Conservation (phyloP, 1,284 basidiomycete genomes). For the Inonotus hispidus region DNA sequence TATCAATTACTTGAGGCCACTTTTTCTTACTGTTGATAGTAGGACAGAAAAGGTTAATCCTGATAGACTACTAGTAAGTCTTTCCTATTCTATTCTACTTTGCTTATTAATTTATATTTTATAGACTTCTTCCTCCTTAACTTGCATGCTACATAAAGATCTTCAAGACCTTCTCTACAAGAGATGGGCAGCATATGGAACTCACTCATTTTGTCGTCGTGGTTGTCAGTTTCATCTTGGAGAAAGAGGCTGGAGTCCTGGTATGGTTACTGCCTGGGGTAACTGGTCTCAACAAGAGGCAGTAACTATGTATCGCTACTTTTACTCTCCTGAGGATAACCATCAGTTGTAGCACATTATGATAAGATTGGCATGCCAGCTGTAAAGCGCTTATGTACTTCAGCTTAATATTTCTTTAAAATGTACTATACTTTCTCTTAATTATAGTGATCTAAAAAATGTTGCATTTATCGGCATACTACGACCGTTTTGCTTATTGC, state of each 20-base stretch:
- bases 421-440: not conserved
- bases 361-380: slow-evolving; percentile 5
- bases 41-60: not conserved
- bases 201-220: slow-evolving; percentile 24
- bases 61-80: not conserved
- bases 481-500: no score
- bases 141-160: slow-evolving; percentile 17
- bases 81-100: not conserved
- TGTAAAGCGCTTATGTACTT: not conserved
- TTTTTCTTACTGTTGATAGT: not conserved
- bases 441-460: no score
- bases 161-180: slow-evolving; percentile 22
- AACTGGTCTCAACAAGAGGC: slow-evolving; percentile 24
- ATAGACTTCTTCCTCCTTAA: not conserved
- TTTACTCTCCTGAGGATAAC: slow-evolving; percentile 26
- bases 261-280: slow-evolving; percentile 24
- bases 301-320: slow-evolving; percentile 25
- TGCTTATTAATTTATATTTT: not conserved
- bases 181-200: slow-evolving; percentile 23
- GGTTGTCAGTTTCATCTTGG: slow-evolving; percentile 24
- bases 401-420: not conserved
- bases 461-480: no score
- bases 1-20: not conserved
- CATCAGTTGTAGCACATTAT: slow-evolving; percentile 22
- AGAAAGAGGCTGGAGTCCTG: slow-evolving; percentile 17